Percentiles rank a stretch among this genome's conserved stretches.
Evolutionary conservation across 75 land plant species (phyloP).

Genomic region (Chamaecyparis obtusa): DNA sequence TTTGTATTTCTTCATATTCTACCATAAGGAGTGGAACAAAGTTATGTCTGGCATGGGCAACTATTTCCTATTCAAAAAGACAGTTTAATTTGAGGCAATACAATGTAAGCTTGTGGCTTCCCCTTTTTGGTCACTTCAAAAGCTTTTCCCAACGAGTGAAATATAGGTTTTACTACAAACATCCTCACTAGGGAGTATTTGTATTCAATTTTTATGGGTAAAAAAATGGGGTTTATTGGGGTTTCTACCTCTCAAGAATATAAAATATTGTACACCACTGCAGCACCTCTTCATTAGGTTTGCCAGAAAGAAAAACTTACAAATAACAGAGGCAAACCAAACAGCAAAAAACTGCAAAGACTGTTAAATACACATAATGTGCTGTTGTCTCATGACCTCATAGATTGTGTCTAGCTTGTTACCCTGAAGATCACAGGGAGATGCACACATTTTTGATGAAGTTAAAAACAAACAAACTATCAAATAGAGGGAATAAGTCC

Average conservation of each 20-base stretch:
- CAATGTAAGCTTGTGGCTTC: not conserved
- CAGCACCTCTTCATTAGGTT: not conserved
- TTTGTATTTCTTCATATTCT: not conserved
- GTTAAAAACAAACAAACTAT: too few species aligned
- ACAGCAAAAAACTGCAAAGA: too few species aligned
- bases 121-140: not conserved
- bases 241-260: not conserved
- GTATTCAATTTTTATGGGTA: too few species aligned
- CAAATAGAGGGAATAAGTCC: too few species aligned
- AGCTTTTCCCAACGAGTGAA: not conserved
- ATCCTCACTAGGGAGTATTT: too few species aligned
- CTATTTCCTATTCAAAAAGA: not conserved
- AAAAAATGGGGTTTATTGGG: not conserved
- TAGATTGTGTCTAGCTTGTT: too few species aligned
- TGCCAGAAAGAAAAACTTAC: not conserved
- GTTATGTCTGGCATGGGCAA: not conserved
- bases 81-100: not conserved
- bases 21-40: not conserved
- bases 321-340: too few species aligned
- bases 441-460: too few species aligned
- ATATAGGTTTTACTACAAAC: too few species aligned
- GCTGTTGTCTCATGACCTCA: too few species aligned
- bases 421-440: too few species aligned
- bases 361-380: too few species aligned
- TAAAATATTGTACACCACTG: not conserved